Base-by-base conservation (phyloP, 2,329 filamentous ascomycete genomes). In the Lasiodiplodia hormozganensis region DNA sequence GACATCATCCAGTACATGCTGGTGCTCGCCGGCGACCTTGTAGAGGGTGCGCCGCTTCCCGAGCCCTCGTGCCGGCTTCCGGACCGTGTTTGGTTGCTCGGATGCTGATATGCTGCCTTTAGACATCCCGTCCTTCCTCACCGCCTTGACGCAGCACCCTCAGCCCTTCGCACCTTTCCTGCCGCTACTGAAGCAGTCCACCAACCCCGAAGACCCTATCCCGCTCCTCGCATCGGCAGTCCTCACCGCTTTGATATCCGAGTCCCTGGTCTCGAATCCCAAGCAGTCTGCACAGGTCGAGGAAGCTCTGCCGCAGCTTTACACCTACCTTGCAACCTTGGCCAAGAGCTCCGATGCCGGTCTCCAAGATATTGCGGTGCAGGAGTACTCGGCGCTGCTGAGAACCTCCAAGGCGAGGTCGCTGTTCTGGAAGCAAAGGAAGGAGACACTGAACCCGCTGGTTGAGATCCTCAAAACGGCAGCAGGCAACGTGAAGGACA, bases 1-100 rank as follows among this genome's bases (percentile, higher is more conserved):
- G 94, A 97, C 82, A 93, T 99, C 73, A 87, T 97, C 71, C 95
- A 97, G 83, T 97, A 98, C 80, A 92, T 97, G 78, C 86, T 99
- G 70, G 95, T 98, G 58, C 84, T 99, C 76, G 87, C 96, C 70
- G 90, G 89, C 70, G 96, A 99, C 78, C 83, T 99, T 72, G 89
- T 98, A 70, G 92, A 95, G 78, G 89, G 94, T 97, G 85, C 75
- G 51, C 10, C 69, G 40, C 28, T 43, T 31, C 23, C 28, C 25
- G 28, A 11, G 8, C 18, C 25, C 12, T 36, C 7, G 14, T 56
- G 18, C 16, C 23, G 8, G 25, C 16, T 18, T 34, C 11, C 12
- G 28, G 25, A 25, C 11, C 18, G 6, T 43, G n/a, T 18, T 18
- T 21, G 4, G 8, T 21, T 12, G 31, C 18, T 16, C 34, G 16